Evolutionary conservation across 441 rosid species (phyloP), one percentile per base, ranked within the genome.

Genomic region (Erodium moschatum): DNA sequence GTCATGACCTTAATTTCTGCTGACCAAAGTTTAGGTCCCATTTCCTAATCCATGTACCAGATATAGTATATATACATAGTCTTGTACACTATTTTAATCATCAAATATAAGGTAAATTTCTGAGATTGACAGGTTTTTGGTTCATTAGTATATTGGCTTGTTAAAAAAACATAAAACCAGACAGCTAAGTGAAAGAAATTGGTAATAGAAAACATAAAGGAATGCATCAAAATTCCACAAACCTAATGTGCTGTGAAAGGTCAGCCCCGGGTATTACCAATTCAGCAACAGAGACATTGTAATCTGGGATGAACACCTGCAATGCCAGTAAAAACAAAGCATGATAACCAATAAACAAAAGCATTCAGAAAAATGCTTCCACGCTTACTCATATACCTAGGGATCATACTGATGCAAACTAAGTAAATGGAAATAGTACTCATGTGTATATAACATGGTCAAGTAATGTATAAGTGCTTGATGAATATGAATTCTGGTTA

Each of bases 241-340:
- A 72, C 74, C 70, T 72, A 42, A 72, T 44, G 60, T 72, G 75
- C 44, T 72, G 71, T 27, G 71, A 67, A 19, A 72, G 44, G 63
- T 72, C 75, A 35, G 71, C 65, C 50, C 71, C 75, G 0, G 75
- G 75, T n/a, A 72, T 67, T 4, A 67, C 63, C 63, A 67, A 20
- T 67, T 72, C 75, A 1, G 75, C 75, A 12, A 44, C 71, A 44
- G 71, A 67, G 48, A 72, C 71, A 16, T 72, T 72, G 75, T 67
- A 72, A 64, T 72, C 71, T 2, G 70, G 71, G 18, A 72, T 50
- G 64, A 67, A 67, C 52, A 67, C 75, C 72, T 68, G 71, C 48
- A 58, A 52, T 35, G 29, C 12, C 21, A 68, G n/a, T 5, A 27
- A 24, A 48, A n/a, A n/a, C n/a, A n/a, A n/a, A n/a, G n/a, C n/a